Conservation (phyloP, 129 eudicot species). For the Centaurea solstitialis region DNA sequence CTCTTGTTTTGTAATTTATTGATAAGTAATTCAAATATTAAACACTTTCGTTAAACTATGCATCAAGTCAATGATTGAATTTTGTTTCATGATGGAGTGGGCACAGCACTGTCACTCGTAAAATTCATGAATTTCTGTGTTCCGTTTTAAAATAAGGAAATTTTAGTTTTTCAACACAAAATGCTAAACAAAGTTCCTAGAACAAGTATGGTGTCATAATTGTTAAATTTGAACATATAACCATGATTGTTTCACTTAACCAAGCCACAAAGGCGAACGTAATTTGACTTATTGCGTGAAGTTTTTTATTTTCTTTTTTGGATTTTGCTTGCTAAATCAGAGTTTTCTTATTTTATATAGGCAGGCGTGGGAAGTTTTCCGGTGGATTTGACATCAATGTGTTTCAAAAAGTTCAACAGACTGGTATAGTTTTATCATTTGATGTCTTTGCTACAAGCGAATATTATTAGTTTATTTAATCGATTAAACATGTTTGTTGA, state of each 20-base stretch:
- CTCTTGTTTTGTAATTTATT: background rate
- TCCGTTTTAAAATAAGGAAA: background rate
- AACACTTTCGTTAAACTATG: background rate
- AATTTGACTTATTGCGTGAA: background rate
- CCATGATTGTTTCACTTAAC: background rate
- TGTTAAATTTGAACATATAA: background rate
- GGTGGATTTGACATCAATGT: constrained; percentile 97
- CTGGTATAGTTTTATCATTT: constrained; percentile 48
- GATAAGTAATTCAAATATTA: background rate
- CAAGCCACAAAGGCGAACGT: background rate
- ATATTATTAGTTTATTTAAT: background rate
- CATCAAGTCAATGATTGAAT: background rate
- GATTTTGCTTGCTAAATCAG: constrained; percentile 18
- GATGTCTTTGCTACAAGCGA: background rate
- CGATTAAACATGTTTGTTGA: constrained; percentile 22
- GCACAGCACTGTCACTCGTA: background rate
- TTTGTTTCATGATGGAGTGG: background rate
- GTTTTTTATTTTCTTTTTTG: background rate
- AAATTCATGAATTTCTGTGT: background rate
- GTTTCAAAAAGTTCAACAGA: constrained; percentile 68
- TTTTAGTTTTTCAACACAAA: background rate
- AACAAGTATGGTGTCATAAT: background rate
- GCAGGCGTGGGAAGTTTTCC: constrained; percentile 71
- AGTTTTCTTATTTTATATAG: constrained; percentile 33
- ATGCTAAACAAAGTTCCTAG: background rate